Evolutionary conservation across 208 protist species (phyloP).

Genomic region (Acanthamoeba triangularis): DNA sequence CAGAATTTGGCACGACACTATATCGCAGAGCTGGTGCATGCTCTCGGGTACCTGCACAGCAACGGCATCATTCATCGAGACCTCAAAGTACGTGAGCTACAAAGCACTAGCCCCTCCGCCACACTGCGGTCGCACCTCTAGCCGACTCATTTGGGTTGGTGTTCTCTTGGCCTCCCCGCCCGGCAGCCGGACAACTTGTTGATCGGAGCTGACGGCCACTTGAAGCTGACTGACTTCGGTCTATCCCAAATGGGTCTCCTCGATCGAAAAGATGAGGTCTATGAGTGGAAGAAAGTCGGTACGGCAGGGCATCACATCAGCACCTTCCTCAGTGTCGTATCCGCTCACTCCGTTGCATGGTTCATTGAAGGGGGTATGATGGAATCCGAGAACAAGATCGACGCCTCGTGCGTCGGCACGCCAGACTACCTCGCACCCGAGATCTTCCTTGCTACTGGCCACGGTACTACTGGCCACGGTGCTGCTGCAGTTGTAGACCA

Average conservation of each 20-base stretch:
- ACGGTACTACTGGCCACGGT: constrained; percentile 60
- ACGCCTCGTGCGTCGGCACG: constrained; percentile 79
- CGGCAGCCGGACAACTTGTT: constrained; percentile 89
- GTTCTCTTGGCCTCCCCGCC: too few species aligned
- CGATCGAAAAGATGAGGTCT: constrained; percentile 27
- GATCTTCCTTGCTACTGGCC: constrained; percentile 85
- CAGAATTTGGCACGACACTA: constrained; percentile 79
- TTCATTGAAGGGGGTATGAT: not conserved
- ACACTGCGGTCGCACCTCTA: not conserved
- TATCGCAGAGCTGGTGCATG: constrained; percentile 88
- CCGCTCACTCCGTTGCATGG: not conserved
- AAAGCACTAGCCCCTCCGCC: not conserved
- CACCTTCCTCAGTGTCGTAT: not conserved
- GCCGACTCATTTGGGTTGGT: not conserved
- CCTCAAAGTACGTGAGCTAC: constrained; percentile 34
- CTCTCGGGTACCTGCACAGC: constrained; percentile 90
- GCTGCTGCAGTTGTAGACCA: too few species aligned
- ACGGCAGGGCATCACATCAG: too few species aligned
- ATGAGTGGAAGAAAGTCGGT: constrained; percentile 30
- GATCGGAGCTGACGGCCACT: constrained; percentile 87
- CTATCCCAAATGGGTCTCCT: constrained; percentile 70
- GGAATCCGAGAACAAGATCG: not conserved
- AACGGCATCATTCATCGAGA: constrained; percentile 79
- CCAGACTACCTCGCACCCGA: constrained; percentile 89
- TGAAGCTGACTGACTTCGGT: constrained; percentile 93